These are phyloP conservation scores for Zelonia costaricensis DNA, from an alignment of 208 protist species.

Conservation along the genomic window DNA sequence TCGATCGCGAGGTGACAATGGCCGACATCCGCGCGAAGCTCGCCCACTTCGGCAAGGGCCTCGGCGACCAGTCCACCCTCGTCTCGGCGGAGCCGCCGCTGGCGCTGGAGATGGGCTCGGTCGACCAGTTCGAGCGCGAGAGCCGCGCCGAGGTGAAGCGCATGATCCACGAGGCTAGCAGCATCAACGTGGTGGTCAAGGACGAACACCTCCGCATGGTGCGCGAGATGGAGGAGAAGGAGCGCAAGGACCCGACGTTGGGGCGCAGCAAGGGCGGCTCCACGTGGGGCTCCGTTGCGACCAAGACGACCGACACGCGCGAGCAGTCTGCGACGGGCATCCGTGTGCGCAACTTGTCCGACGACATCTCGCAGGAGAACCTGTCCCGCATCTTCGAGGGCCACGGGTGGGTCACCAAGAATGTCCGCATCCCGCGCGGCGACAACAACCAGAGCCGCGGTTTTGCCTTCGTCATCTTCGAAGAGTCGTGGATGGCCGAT, in stretches of 20 bases:
- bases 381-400: constrained; percentile 74
- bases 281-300: constrained; percentile 46
- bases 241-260: constrained; percentile 35
- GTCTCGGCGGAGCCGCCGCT: constrained; percentile 69
- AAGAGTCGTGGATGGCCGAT: constrained; percentile 42
- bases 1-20: constrained; percentile 43
- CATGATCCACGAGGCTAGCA: constrained; percentile 65
- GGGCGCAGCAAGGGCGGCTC: constrained; percentile 24
- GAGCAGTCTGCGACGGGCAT: constrained; percentile 55
- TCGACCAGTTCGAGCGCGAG: constrained; percentile 75
- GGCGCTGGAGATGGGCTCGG: constrained; percentile 75
- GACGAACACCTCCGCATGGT: constrained; percentile 58
- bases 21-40: constrained; percentile 63
- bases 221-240: constrained; percentile 44
- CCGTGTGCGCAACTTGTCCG: constrained; percentile 81
- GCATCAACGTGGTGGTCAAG: constrained; percentile 49
- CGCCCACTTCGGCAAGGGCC: constrained; percentile 58
- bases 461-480: constrained; percentile 84
- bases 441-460: constrained; percentile 66
- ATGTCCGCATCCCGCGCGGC: constrained; percentile 56
- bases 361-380: constrained; percentile 81
- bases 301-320: constrained; percentile 28
- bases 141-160: constrained; percentile 76
- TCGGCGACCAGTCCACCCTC: constrained; percentile 31
- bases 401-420: constrained; percentile 46